Evolutionary conservation across 495 filamentous ascomycete genomes (phyloP).

Genomic region (Aspergillus wentii): DNA sequence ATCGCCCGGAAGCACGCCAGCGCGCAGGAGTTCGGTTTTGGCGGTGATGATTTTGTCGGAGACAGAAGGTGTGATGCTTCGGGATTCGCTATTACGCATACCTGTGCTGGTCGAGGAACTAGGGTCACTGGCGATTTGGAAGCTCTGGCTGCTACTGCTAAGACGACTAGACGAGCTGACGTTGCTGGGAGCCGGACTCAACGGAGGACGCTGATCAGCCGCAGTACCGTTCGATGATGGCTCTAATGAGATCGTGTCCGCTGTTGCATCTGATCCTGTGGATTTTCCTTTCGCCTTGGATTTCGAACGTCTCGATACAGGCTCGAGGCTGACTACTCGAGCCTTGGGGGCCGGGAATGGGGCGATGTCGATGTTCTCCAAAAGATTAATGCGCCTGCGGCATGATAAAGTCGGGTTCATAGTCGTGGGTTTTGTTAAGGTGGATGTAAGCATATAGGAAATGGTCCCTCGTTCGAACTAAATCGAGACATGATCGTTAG

Average conservation of each 20-base stretch:
- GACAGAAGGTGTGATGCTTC: constrained; percentile 35
- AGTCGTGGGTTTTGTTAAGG: constrained; percentile 82
- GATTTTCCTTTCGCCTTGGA: constrained; percentile 34
- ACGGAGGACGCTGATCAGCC: constrained; percentile 33
- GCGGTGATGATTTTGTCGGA: constrained; percentile 72
- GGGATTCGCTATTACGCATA: constrained; percentile 37
- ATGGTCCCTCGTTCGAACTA: constrained; percentile 96
- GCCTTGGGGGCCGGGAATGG: constrained; percentile 55
- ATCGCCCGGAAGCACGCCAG: constrained; percentile 84
- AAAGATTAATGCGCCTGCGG: constrained; percentile 71
- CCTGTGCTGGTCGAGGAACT: constrained; percentile 33
- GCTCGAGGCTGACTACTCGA: constrained; percentile 76
- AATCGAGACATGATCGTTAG: constrained; percentile 13
- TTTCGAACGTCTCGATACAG: constrained; percentile 54
- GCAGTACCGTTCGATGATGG: constrained; percentile 20
- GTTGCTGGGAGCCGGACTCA: constrained; percentile 58
- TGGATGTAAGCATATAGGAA: constrained; percentile 83
- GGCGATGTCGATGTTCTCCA: constrained; percentile 67
- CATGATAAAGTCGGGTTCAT: constrained; percentile 74
- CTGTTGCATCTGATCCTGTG: constrained; percentile 25
- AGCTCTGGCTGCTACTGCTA: constrained; percentile 55
- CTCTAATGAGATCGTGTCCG: constrained; percentile 32
- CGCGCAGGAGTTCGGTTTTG: constrained; percentile 75
- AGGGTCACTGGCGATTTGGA: constrained; percentile 35
- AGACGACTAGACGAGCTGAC: constrained; percentile 57